Evolutionary conservation across 345 rosid genomes (phyloP).

Genomic region (Sisymbrium irio): DNA sequence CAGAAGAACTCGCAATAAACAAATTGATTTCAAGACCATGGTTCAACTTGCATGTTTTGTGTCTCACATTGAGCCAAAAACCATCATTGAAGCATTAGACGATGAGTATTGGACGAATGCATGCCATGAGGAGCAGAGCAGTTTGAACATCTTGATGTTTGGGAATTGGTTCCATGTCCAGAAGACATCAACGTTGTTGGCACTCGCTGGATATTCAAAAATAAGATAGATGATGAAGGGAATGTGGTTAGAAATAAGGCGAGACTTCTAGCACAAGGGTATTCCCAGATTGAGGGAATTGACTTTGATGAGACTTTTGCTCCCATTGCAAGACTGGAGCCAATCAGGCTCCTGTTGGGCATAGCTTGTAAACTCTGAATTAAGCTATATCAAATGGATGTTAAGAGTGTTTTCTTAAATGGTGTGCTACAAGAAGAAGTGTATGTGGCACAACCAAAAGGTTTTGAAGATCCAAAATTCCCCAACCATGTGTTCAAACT

Average conservation of each 20-base stretch:
- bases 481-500: no score
- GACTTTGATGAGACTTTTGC: background rate
- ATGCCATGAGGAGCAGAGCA: background rate
- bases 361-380: no score
- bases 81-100: background rate
- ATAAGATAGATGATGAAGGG: background rate
- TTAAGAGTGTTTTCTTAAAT: no score
- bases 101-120: background rate
- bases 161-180: accelerated
- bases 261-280: background rate
- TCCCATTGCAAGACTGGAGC: background rate
- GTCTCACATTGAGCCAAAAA: background rate
- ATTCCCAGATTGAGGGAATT: background rate
- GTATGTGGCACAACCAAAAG: no score
- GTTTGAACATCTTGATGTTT: accelerated
- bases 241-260: background rate
- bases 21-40: background rate
- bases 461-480: no score
- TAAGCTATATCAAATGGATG: no score
- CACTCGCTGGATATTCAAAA: background rate
- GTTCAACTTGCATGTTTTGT: background rate
- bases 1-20: background rate
- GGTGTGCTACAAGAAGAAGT: no score
- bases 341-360: no score
- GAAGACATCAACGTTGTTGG: background rate